Conservation (phyloP, 2,329 filamentous ascomycete species). For the Cladorrhinum sp. region DNA sequence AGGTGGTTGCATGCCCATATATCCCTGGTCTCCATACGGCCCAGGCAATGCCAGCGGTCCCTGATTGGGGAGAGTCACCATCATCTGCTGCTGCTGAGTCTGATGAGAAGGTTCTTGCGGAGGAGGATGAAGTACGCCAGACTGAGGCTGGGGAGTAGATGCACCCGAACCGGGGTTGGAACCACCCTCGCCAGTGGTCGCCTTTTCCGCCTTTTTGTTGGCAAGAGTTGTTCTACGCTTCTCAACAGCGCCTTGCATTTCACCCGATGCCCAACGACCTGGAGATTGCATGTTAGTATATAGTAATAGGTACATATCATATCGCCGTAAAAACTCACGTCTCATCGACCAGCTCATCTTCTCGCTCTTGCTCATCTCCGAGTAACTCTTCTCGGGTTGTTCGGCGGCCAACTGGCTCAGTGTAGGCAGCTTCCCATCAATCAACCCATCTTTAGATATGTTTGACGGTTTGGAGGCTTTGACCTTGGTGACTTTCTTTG, state of each 20-base stretch:
- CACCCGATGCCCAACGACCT: constrained; percentile 29
- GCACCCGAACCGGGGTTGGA: constrained; percentile 4
- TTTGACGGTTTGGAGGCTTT: constrained; percentile 49
- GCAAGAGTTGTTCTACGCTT: constrained; percentile 28
- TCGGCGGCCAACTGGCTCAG: constrained; percentile 1
- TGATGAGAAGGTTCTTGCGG: background rate
- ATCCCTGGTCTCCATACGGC: background rate
- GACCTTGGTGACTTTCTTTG: constrained; percentile 20
- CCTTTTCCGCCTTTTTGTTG: constrained; percentile 28
- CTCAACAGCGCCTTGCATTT: constrained; percentile 30
- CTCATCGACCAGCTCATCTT: constrained; percentile 67
- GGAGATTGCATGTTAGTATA: constrained; percentile 13
- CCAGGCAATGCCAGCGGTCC: background rate
- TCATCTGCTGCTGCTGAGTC: background rate
- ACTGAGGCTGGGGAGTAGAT: constrained; percentile 3
- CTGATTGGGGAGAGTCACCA: background rate
- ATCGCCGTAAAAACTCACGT: constrained; percentile 43
- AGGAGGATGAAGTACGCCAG: background rate
- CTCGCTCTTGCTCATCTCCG: constrained; percentile 37
- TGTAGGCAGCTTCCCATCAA: constrained; percentile 5
- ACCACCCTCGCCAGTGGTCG: background rate
- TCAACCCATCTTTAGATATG: background rate
- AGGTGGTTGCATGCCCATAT: background rate
- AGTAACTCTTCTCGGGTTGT: constrained; percentile 57
- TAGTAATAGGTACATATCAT: background rate